Evolutionary conservation across 1,284 basidiomycete species (phyloP), one percentile per base, ranked within the genome.

Genomic region (Athelia sp.): DNA sequence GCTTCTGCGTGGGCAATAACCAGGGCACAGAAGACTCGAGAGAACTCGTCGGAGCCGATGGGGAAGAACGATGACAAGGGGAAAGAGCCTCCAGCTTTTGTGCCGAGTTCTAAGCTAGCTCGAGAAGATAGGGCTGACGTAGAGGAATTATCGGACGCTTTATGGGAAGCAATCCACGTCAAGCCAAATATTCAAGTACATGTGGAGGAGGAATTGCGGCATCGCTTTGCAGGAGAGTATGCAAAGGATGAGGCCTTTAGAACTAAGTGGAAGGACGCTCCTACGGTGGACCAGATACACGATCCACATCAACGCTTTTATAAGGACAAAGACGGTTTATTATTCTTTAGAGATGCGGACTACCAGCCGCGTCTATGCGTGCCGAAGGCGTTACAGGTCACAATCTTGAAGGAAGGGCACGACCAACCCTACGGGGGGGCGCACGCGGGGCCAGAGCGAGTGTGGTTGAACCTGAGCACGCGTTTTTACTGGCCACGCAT

Each of bases 401-500:
- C n/a, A 1, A 21, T 63, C 1, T 15, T 62, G 0, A 36, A 40
- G 2, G 34, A 52, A 21, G 47, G 45, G 0, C 57, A 58, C 46
- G 57, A 58, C 4, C 43, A 31, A 1, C 26, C 50, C 3, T 11
- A 15, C 11, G 47, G 51, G 14, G 45, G 40, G 3, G 54, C 53
- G 3, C 58, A 59, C 24, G 47, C 52, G 1, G 50, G 56, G 0
- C 24, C 50, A 0, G 38, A 31, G 8, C 50, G 3, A 54, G 54
- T 0, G 61, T 62, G 3, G 45, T 58, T 10, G 54, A 54, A 32
- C 50, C 53, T 3, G 40, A 31, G 0, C 21, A 52, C 47, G 62
- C 59, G 0, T 66, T 62, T 53, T 49, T 70, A 59, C 49, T 74
- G 70, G 71, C 62, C 60, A 14, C 42, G 31, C 2, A 65, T 71